A percentile compares a stretch with the other conserved stretches of the same genome.
These are phyloP conservation scores for Oryza glumipatula DNA, from an alignment of 176 grass and related monocot genomes.

Conservation along the genomic window DNA sequence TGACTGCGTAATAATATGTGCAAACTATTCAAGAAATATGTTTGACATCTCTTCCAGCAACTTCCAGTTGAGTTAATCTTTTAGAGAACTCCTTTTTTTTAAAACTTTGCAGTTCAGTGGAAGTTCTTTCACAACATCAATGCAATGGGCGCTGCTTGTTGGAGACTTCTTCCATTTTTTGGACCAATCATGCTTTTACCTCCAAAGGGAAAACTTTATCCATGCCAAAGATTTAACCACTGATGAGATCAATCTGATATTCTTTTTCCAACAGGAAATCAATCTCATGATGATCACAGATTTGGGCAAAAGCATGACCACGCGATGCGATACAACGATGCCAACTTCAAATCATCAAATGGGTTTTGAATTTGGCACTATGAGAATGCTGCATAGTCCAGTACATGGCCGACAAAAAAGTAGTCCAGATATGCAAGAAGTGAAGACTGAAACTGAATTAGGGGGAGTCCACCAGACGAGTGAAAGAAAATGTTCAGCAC, in stretches of 20 bases:
- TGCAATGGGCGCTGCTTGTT: slow-evolving; percentile 6
- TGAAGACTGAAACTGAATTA: no score
- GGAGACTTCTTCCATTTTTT: neutral
- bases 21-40: no score
- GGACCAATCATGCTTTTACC: neutral
- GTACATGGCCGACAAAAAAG: no score
- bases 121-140: no score
- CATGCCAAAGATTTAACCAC: neutral
- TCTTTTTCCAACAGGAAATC: neutral
- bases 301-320: neutral
- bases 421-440: no score
- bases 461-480: no score
- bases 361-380: neutral
- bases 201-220: neutral
- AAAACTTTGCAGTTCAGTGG: no score
- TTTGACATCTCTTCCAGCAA: no score
- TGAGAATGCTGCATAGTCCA: neutral
- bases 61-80: no score
- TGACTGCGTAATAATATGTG: no score
- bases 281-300: neutral
- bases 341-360: neutral
- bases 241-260: neutral
- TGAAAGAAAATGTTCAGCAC: no score
- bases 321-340: neutral
- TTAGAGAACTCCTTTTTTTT: no score